A percentile compares a stretch with the other conserved stretches of the same genome.
Evolutionary conservation across 2,329 filamentous ascomycete species (phyloP).

Genomic region (Aspergillus costaricaensis): DNA sequence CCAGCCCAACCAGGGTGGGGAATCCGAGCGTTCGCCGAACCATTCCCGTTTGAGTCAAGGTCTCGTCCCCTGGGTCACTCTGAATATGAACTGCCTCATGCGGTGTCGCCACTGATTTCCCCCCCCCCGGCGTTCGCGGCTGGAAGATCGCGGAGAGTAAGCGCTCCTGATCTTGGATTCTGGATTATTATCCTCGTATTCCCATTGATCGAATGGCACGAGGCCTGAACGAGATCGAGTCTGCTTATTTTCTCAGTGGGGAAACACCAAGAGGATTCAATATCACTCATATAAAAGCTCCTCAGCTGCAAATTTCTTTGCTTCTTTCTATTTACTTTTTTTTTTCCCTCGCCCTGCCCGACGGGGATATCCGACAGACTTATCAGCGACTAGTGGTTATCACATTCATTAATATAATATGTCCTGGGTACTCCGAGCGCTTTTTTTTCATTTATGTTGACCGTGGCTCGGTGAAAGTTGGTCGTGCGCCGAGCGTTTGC

Average conservation of each 20-base stretch:
- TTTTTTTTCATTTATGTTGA: neutral
- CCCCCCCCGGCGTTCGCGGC: conserved; percentile 14
- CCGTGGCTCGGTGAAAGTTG: neutral
- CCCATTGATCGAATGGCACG: neutral
- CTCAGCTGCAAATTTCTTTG: neutral
- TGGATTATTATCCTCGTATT: neutral
- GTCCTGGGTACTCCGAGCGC: neutral
- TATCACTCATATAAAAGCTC: neutral
- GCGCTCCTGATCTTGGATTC: neutral
- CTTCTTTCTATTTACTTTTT: neutral
- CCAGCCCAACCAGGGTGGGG: neutral
- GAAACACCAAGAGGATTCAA: neutral
- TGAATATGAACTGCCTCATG: conserved; percentile 1
- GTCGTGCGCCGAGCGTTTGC: conserved; percentile 14
- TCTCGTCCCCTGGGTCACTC: neutral
- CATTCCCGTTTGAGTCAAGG: conserved; percentile 1
- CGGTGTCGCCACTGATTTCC: conserved; percentile 5
- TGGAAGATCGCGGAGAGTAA: conserved; percentile 11
- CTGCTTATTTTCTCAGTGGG: neutral
- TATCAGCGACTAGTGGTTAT: neutral
- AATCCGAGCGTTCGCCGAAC: conserved; percentile 6
- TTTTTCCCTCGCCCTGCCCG: neutral
- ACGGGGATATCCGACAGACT: neutral
- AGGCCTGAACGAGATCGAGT: neutral
- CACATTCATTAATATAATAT: neutral